Percentiles rank a stretch among this genome's conserved stretches.
Evolutionary conservation across 2,329 filamentous ascomycete species (phyloP).

Genomic region (Cercospora janseana): DNA sequence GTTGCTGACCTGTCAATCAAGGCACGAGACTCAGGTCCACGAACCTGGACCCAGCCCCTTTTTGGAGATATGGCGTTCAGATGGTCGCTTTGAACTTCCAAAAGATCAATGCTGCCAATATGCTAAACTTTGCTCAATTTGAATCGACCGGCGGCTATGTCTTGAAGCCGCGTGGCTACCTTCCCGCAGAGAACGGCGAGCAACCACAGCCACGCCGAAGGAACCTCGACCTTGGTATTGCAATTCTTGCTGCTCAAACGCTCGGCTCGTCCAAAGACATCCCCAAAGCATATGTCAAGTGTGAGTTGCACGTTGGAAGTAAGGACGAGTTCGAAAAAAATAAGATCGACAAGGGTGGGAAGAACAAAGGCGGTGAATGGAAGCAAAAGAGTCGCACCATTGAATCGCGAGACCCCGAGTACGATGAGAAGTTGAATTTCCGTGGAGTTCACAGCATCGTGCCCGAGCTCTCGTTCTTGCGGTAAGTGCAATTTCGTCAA

Average conservation of each 20-base stretch:
- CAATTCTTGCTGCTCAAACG: slow-evolving; percentile 72
- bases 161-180: slow-evolving; percentile 76
- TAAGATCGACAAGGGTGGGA: slow-evolving; percentile 47
- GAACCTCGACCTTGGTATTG: slow-evolving; percentile 66
- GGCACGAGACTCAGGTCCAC: slow-evolving; percentile 78
- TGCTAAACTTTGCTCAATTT: slow-evolving; percentile 95
- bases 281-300: slow-evolving; percentile 70
- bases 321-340: slow-evolving; percentile 49
- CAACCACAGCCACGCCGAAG: slow-evolving; percentile 24
- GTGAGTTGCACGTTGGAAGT: slow-evolving; percentile 76
- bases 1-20: not conserved
- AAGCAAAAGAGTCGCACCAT: slow-evolving; percentile 49
- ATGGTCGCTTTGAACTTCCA: slow-evolving; percentile 93
- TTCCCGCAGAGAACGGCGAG: slow-evolving; percentile 37
- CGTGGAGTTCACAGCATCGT: slow-evolving; percentile 44
- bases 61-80: slow-evolving; percentile 87
- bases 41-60: slow-evolving; percentile 79
- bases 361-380: slow-evolving; percentile 54
- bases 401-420: slow-evolving; percentile 45
- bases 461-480: slow-evolving; percentile 50
- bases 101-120: slow-evolving; percentile 85
- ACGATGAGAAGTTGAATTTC: slow-evolving; percentile 48
- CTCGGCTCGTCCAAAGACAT: slow-evolving; percentile 57
- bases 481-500: slow-evolving; percentile 42
- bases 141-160: slow-evolving; percentile 77